Evolutionary conservation across 805 yeast species (phyloP).

Genomic region (Nakazawaea populi): DNA sequence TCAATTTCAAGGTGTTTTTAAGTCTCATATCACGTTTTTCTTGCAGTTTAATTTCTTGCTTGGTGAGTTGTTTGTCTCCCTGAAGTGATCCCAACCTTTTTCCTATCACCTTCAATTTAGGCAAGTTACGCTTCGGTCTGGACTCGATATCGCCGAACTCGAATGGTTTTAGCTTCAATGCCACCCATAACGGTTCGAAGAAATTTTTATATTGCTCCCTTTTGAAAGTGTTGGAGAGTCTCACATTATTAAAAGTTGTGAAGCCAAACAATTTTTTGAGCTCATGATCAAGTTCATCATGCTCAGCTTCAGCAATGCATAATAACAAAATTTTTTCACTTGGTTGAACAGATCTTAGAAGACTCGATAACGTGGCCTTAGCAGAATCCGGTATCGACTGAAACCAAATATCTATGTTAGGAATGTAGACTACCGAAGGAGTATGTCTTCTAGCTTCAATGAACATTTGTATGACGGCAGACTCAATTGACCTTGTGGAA

Average conservation of each 20-base stretch:
- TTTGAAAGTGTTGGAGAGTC: slow-evolving; percentile 34
- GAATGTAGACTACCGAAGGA: slow-evolving; percentile 81
- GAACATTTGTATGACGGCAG: slow-evolving; percentile 74
- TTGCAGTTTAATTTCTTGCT: slow-evolving; percentile 42
- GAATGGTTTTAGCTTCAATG: slow-evolving; percentile 61
- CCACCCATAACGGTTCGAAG: slow-evolving; percentile 46
- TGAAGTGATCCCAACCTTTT: slow-evolving; percentile 4
- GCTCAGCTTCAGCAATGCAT: slow-evolving; percentile 53
- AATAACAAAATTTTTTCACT: slow-evolving; percentile 70
- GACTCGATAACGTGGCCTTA: slow-evolving; percentile 61
- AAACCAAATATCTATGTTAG: slow-evolving; percentile 76
- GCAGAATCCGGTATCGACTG: slow-evolving; percentile 64
- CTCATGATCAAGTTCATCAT: slow-evolving; percentile 32
- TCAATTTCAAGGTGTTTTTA: slow-evolving; percentile 80
- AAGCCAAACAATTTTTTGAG: slow-evolving; percentile 54
- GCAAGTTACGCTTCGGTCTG: slow-evolving; percentile 44
- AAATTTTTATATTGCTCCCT: slow-evolving; percentile 44
- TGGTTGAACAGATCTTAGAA: slow-evolving; percentile 62
- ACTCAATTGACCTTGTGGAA: slow-evolving; percentile 75
- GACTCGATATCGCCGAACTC: slow-evolving; percentile 63
- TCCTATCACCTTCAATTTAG: slow-evolving; percentile 26
- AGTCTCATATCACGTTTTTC: slow-evolving; percentile 70
- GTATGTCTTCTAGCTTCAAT: slow-evolving; percentile 85
- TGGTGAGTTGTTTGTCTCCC: slow-evolving; percentile 20
- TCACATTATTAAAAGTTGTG: slow-evolving; percentile 40